phyloP scores from a whole-genome alignment of 2,329 filamentous ascomycete species.

The Xylariaceae sp. region DNA sequence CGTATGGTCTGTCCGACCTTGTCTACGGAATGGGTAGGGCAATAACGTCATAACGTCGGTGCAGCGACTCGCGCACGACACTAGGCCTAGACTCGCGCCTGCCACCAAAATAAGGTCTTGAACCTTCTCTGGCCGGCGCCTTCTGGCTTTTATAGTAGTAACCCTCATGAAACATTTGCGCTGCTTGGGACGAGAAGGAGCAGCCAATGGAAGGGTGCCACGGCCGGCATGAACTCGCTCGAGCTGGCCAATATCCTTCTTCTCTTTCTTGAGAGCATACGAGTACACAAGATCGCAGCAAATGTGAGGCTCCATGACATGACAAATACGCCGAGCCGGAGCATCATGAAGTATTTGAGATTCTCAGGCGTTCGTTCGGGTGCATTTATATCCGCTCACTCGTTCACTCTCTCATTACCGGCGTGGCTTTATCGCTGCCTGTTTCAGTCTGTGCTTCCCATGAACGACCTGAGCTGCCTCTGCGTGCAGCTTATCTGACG shows the following conservation, averaged over 20 bases:
- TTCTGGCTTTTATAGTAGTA: background rate
- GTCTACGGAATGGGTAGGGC: background rate
- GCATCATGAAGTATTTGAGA: background rate
- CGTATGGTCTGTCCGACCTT: too few relatives aligned
- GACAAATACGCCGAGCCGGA: background rate
- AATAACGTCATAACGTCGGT: background rate
- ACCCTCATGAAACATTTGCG: background rate
- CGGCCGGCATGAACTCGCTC: background rate
- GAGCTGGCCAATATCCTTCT: background rate
- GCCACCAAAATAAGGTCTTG: background rate
- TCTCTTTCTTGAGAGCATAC: too few relatives aligned
- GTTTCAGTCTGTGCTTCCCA: background rate
- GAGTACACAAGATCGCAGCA: too few relatives aligned
- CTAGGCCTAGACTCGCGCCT: background rate
- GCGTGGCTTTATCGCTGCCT: background rate
- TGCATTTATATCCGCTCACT: background rate
- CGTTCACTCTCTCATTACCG: background rate
- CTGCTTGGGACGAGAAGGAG: background rate
- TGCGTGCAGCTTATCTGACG: background rate
- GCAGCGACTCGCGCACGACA: background rate
- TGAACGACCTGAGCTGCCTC: background rate
- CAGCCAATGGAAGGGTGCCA: background rate
- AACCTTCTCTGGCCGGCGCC: too few relatives aligned
- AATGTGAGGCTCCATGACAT: too few relatives aligned
- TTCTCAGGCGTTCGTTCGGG: background rate